These are phyloP conservation scores for Vicia sativa DNA, from an alignment of 306 rosid genomes.

Conservation along the genomic window DNA sequence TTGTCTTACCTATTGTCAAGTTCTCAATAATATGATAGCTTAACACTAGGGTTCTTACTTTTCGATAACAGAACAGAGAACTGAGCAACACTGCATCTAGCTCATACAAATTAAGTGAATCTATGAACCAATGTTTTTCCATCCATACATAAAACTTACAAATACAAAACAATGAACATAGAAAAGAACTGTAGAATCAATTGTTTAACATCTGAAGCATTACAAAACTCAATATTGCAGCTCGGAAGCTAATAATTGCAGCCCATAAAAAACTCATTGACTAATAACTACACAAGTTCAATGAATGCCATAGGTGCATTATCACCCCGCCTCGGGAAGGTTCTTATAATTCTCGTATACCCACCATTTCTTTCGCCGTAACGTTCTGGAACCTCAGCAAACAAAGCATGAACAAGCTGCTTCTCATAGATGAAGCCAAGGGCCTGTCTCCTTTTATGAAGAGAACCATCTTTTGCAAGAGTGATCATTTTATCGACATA, in stretches of 20 bases:
- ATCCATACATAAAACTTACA: conserved; percentile 2
- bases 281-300: conserved; percentile 70
- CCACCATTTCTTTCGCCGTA: conserved; percentile 96
- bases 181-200: conserved; percentile 26
- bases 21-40: neutral
- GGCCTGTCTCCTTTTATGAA: conserved; percentile 97
- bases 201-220: conserved; percentile 18
- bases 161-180: conserved; percentile 37
- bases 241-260: conserved; percentile 5
- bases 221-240: conserved; percentile 30
- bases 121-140: neutral
- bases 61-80: neutral
- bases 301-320: conserved; percentile 98
- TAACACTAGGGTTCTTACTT: neutral
- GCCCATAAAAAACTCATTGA: neutral
- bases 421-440: conserved; percentile 93
- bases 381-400: conserved; percentile 88
- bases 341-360: conserved; percentile 82
- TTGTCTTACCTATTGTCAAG: neutral
- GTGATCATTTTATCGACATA: conserved; percentile 95
- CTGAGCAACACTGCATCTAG: neutral
- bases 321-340: conserved; percentile 90
- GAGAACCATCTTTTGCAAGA: conserved; percentile 88
- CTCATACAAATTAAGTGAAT: neutral
- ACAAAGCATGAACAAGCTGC: conserved; percentile 93